Evolutionary conservation across 371 early-diverging fungal species (phyloP), one percentile per base, ranked within the genome.

Genomic region (Parasitella parasitica): DNA sequence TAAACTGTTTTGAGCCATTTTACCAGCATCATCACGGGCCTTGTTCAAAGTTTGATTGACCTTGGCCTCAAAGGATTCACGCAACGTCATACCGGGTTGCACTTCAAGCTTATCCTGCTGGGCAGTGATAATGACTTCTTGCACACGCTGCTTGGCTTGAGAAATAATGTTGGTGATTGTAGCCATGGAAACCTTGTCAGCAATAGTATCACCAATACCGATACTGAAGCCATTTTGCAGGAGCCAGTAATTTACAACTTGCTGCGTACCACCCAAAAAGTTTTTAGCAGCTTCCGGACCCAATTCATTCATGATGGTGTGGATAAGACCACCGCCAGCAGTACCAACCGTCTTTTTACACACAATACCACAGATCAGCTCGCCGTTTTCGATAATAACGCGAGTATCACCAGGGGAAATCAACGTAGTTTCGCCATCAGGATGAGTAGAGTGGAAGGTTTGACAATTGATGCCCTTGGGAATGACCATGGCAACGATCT

Each of bases 121-220:
- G 3, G 99, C 99, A 36, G 83, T 81, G 24, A 83, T 70, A 67
- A 99, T 99, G 55, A 95, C 83, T 57, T 90, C 86, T 52, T 88
- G 84, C 53, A 99, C 99, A 56, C 89, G 88, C 16, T 79, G 75
- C 70, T 96, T 96, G 34, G 98, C 94, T 50, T 84, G 85, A 51
- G 78, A 79, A 76, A 99, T 98, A 49, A 91, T 90, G 37, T 85
- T 85, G 49, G 91, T 91, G 60, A 99, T 95, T 4, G 76, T 76
- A 41, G 88, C 81, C 91, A 97, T 96, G 16, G 99, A 96, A 16
- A 63, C 70, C 24, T 80, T 77, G 77, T 97, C 97, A 22, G 99
- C 97, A 73, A 99, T 92, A 2, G 99, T 97, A 74, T 99, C 99
- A 64, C 99, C 99, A 69, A 99, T 99, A 73, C 99, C 99, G 52